Evolutionary conservation across 2,329 filamentous ascomycete genomes (phyloP).

Genomic region (Drechslerella coelobrocha): DNA sequence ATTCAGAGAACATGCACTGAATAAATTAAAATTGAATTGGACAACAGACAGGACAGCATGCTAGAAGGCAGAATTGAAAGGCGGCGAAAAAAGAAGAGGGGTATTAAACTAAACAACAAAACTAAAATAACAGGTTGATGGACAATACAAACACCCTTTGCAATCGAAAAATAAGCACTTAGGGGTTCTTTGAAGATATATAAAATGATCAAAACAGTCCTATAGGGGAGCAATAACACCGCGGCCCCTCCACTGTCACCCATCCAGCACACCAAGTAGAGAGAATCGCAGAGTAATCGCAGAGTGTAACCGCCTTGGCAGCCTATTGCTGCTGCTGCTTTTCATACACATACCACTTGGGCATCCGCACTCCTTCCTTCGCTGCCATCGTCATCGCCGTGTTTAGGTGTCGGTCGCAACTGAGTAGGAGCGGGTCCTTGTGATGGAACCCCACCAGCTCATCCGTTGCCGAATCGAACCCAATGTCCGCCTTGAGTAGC

Average conservation of each 20-base stretch:
- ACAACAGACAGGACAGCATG: too few species aligned
- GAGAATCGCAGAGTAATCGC: neutral
- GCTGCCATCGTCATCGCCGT: constrained; percentile 49
- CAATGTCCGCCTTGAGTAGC: constrained; percentile 45
- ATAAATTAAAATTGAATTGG: too few species aligned
- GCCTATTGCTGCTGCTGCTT: constrained; percentile 24
- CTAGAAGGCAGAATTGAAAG: neutral
- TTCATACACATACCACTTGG: constrained; percentile 49
- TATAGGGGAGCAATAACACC: neutral
- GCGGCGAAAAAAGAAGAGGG: neutral
- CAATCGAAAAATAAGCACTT: neutral
- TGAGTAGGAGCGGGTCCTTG: constrained; percentile 40
- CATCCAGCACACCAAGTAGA: neutral
- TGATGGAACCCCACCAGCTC: constrained; percentile 47
- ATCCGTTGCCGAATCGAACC: constrained; percentile 44
- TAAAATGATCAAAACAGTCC: neutral
- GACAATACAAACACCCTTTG: neutral
- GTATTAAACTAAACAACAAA: constrained; percentile 2
- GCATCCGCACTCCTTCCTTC: constrained; percentile 49
- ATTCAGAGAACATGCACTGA: too few species aligned
- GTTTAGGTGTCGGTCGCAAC: constrained; percentile 44
- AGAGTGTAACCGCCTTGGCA: neutral
- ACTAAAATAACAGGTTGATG: neutral
- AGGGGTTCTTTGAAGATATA: neutral
- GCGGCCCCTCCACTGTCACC: neutral